Conservation (phyloP, 192 early-diverging fungal species). For the Podila minutissima region DNA sequence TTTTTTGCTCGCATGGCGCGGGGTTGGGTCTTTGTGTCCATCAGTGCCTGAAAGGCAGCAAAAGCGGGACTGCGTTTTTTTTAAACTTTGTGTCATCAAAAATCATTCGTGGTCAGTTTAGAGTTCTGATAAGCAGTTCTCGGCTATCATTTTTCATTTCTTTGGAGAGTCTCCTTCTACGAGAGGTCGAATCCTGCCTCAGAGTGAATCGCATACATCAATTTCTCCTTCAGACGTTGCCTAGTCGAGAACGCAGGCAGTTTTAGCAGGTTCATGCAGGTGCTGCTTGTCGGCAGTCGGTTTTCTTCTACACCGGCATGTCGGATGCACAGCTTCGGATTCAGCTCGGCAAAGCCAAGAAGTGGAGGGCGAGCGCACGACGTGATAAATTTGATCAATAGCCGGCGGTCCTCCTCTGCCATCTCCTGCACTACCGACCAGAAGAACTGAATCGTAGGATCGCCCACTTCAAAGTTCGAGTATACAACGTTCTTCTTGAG, state of each 20-base stretch:
- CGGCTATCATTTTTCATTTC: neutral
- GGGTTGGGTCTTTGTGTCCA: too few relatives aligned
- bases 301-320: conserved; percentile 72
- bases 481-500: conserved; percentile 80
- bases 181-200: conserved; percentile 94
- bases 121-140: neutral
- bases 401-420: conserved; percentile 57
- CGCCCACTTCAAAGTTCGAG: conserved; percentile 71
- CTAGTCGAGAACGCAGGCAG: conserved; percentile 79
- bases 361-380: conserved; percentile 91
- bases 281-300: conserved; percentile 83
- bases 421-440: conserved; percentile 60
- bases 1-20: too few relatives aligned
- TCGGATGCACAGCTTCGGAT: conserved; percentile 78
- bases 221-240: conserved; percentile 73
- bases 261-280: conserved; percentile 93
- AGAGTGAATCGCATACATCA: conserved; percentile 86
- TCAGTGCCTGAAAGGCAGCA: too few relatives aligned
- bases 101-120: too few relatives aligned
- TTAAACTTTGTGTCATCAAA: too few relatives aligned
- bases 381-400: conserved; percentile 89
- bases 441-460: conserved; percentile 82
- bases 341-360: conserved; percentile 85
- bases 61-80: too few relatives aligned
- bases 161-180: conserved; percentile 34